A percentile compares a stretch with the other conserved stretches of the same genome.
phyloP scores from a whole-genome alignment of 2,329 filamentous ascomycete genomes.

The Cytospora piceae region DNA sequence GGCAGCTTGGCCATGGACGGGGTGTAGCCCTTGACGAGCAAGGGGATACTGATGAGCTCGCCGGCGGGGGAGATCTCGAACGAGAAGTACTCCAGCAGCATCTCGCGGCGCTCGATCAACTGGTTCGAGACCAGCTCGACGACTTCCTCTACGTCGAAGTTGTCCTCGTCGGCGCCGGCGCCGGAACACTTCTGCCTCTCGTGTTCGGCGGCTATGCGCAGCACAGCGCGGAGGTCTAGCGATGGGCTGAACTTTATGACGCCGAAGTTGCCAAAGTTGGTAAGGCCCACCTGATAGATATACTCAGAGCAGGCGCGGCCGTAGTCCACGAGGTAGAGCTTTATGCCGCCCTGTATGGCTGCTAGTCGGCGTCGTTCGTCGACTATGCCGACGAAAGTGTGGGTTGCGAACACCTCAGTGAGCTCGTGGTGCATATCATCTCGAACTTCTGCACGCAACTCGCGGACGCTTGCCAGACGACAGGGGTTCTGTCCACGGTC shows the following conservation, averaged over 20 bases:
- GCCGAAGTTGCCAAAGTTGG: slow-evolving; percentile 95
- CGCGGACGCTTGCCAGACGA: slow-evolving; percentile 81
- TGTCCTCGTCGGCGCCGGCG: slow-evolving; percentile 47
- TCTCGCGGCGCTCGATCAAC: slow-evolving; percentile 76
- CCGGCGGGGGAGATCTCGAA: slow-evolving; percentile 80
- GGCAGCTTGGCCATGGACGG: slow-evolving; percentile 87
- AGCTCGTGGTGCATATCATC: slow-evolving; percentile 82
- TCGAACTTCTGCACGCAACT: slow-evolving; percentile 79
- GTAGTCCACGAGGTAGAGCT: slow-evolving; percentile 91
- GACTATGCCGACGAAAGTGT: slow-evolving; percentile 92
- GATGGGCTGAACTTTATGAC: slow-evolving; percentile 78
- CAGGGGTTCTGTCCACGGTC: slow-evolving; percentile 72
- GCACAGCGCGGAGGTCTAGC: slow-evolving; percentile 70
- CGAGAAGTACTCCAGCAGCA: slow-evolving; percentile 92
- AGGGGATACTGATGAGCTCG: slow-evolving; percentile 76
- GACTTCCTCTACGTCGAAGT: slow-evolving; percentile 69
- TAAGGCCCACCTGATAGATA: slow-evolving; percentile 93
- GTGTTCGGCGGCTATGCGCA: slow-evolving; percentile 72
- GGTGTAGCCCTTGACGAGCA: slow-evolving; percentile 86
- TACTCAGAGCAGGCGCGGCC: slow-evolving; percentile 84
- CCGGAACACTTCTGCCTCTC: slow-evolving; percentile 58
- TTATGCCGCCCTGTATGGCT: slow-evolving; percentile 92
- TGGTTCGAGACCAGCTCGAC: slow-evolving; percentile 68
- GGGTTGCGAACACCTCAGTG: slow-evolving; percentile 82
- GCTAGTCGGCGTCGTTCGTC: slow-evolving; percentile 84